These are phyloP conservation scores for Metschnikowia kunwiensis DNA, from an alignment of 805 yeast genomes.

Conservation along the genomic window DNA sequence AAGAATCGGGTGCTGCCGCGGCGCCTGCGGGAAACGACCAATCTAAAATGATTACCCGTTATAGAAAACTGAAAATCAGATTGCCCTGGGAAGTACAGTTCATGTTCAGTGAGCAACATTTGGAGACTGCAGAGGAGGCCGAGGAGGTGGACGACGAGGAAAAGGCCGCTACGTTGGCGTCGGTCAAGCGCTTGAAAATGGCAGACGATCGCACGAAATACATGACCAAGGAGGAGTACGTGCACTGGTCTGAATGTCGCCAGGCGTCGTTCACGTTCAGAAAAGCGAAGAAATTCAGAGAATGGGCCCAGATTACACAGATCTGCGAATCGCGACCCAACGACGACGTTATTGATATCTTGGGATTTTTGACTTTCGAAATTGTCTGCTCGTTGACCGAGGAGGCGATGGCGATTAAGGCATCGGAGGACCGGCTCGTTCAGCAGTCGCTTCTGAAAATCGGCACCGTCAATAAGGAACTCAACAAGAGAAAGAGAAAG, in stretches of 20 bases:
- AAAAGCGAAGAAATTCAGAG: conserved; percentile 89
- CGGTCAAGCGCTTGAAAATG: conserved; percentile 80
- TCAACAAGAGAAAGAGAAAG: conserved; percentile 41
- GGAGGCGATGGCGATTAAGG: conserved; percentile 79
- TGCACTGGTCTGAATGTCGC: conserved; percentile 98
- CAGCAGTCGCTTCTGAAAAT: conserved; percentile 23
- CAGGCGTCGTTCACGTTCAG: conserved; percentile 96
- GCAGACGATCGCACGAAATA: conserved; percentile 91
- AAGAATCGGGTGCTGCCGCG: conserved; percentile 44
- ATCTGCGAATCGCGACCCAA: conserved; percentile 87
- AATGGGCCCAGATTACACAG: conserved; percentile 88
- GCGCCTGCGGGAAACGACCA: conserved; percentile 33
- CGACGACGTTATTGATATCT: conserved; percentile 93
- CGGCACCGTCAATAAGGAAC: conserved; percentile 21
- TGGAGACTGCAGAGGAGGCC: conserved; percentile 61
- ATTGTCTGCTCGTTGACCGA: conserved; percentile 94
- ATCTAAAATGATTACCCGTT: conserved; percentile 44
- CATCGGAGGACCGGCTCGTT: conserved; percentile 53
- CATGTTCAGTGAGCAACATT: conserved; percentile 88
- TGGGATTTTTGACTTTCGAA: conserved; percentile 94
- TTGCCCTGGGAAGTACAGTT: conserved; percentile 95
- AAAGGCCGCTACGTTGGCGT: conserved; percentile 81
- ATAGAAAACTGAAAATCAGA: conserved; percentile 73
- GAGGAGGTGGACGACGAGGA: conserved; percentile 81
- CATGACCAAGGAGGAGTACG: conserved; percentile 97